phyloP scores from a whole-genome alignment of 2,329 filamentous ascomycete genomes.

The Monilinia aucupariae region DNA sequence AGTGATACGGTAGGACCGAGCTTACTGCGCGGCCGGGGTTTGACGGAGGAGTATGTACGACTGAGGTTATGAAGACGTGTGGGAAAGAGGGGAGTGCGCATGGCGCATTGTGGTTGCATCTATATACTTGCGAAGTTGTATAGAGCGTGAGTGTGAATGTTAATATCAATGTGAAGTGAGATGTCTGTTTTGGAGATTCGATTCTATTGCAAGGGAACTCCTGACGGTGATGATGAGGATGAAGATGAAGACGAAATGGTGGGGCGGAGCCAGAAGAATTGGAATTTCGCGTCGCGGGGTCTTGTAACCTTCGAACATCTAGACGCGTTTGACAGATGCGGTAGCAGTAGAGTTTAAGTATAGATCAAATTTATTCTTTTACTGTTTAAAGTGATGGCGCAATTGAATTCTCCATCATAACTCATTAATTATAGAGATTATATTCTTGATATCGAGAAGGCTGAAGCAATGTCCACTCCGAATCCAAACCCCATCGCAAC shows the following conservation, averaged over 20 bases:
- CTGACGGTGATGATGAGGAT: neutral
- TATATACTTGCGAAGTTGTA: neutral
- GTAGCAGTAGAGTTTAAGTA: too few species aligned
- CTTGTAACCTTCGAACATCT: too few species aligned
- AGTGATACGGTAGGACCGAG: slow-evolving; percentile 47
- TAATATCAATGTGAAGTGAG: neutral
- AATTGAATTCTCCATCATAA: neutral
- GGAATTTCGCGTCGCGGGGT: slow-evolving; percentile 16
- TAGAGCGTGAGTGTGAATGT: neutral
- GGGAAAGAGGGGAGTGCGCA: neutral
- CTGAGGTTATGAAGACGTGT: neutral
- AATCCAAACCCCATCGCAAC: slow-evolving; percentile 38
- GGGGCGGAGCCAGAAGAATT: slow-evolving; percentile 11
- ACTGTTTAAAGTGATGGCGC: neutral
- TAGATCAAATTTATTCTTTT: neutral
- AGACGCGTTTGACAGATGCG: neutral
- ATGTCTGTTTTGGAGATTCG: neutral
- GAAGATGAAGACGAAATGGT: slow-evolving; percentile 3
- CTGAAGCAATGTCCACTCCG: neutral
- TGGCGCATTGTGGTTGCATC: slow-evolving; percentile 1
- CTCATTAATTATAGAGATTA: neutral
- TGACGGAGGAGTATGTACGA: slow-evolving; percentile 10
- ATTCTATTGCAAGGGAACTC: neutral
- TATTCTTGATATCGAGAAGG: neutral
- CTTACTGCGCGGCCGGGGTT: slow-evolving; percentile 29